These are phyloP conservation scores for Hibiscus mutabilis DNA, from an alignment of 345 rosid genomes.

Conservation along the genomic window DNA sequence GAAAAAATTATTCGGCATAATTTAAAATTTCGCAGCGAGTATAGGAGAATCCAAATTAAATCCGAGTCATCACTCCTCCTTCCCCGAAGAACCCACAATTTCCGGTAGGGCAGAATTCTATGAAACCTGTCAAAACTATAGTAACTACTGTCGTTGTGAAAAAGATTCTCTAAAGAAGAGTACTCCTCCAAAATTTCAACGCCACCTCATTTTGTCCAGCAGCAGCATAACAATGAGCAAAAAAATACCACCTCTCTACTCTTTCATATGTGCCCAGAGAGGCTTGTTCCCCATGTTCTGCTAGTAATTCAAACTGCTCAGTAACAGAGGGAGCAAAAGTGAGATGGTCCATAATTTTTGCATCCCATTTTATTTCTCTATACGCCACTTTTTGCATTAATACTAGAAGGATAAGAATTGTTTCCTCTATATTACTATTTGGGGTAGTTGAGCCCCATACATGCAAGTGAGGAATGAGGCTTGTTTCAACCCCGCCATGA, in stretches of 20 bases:
- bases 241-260: slow-evolving; percentile 82
- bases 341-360: slow-evolving; percentile 78
- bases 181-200: slow-evolving; percentile 25
- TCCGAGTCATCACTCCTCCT: too few relatives aligned
- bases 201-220: slow-evolving; percentile 65
- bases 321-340: slow-evolving; percentile 66
- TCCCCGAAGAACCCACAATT: too few relatives aligned
- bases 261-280: slow-evolving; percentile 64
- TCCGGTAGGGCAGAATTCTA: too few relatives aligned
- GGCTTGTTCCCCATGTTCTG: slow-evolving; percentile 62
- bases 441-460: slow-evolving; percentile 33
- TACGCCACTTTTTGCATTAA: slow-evolving; percentile 60
- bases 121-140: too few relatives aligned
- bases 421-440: slow-evolving; percentile 63
- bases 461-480: slow-evolving; percentile 33
- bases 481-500: slow-evolving; percentile 69
- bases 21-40: too few relatives aligned
- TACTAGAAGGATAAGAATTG: slow-evolving; percentile 62
- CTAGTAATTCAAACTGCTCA: slow-evolving; percentile 61
- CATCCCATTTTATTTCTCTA: slow-evolving; percentile 74
- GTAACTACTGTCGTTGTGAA: too few relatives aligned
- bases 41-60: too few relatives aligned
- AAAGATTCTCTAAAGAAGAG: too few relatives aligned
- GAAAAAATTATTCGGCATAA: too few relatives aligned
- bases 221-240: slow-evolving; percentile 80